These are phyloP conservation scores for Metschnikowia picachoensis DNA, from an alignment of 805 yeast species.

Conservation along the genomic window DNA sequence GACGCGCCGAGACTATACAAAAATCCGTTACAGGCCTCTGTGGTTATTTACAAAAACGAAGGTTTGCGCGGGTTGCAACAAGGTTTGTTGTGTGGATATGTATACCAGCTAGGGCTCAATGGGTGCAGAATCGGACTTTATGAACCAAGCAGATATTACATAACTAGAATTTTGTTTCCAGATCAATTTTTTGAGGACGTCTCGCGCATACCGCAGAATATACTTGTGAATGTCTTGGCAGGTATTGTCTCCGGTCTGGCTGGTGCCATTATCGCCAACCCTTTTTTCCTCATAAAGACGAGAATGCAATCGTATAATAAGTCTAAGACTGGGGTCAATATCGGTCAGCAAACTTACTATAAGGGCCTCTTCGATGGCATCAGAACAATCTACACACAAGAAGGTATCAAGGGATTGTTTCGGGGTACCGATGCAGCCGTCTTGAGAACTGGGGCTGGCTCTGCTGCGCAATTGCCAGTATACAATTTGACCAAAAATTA, in stretches of 20 bases:
- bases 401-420: conserved; percentile 76
- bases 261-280: conserved; percentile 89
- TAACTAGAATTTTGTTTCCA: conserved; percentile 57
- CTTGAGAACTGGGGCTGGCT: conserved; percentile 91
- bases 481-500: conserved; percentile 73
- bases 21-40: conserved; percentile 83
- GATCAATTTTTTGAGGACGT: conserved; percentile 39
- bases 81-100: conserved; percentile 84
- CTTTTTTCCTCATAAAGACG: conserved; percentile 87
- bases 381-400: conserved; percentile 52
- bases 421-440: conserved; percentile 95
- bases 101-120: conserved; percentile 85
- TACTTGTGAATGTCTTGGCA: conserved; percentile 63
- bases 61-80: conserved; percentile 87
- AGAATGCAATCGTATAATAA: conserved; percentile 93
- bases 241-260: conserved; percentile 85
- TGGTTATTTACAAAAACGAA: conserved; percentile 68
- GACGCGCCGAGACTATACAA: conserved; percentile 56
- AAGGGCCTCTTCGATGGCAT: conserved; percentile 67
- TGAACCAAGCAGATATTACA: conserved; percentile 70
- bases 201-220: conserved; percentile 30
- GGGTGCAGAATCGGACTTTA: conserved; percentile 94
- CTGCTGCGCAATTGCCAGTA: conserved; percentile 90
- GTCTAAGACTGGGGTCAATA: conserved; percentile 30
- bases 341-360: conserved; percentile 94